Evolutionary conservation across 306 rosid genomes (phyloP).

Genomic region (Pyrus pyrifolia): DNA sequence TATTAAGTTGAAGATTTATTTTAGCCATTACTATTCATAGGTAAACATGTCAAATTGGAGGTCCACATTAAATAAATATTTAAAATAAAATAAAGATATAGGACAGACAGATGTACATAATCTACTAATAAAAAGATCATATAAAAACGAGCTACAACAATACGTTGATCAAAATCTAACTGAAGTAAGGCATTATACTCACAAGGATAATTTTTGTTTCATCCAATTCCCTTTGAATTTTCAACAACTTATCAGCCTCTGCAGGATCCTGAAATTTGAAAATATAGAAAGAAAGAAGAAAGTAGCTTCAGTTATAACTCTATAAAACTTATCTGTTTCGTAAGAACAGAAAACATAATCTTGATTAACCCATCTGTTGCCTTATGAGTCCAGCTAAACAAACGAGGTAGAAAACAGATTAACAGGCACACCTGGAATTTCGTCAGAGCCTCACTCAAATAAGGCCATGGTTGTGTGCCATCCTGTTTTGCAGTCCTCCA

Average conservation of each 20-base stretch:
- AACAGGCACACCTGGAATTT: slow-evolving; percentile 65
- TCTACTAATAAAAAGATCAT: neutral
- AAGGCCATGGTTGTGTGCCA: slow-evolving; percentile 70
- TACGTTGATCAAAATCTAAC: neutral
- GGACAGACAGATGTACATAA: slow-evolving; percentile 3
- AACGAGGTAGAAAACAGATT: neutral
- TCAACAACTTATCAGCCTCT: slow-evolving; percentile 94
- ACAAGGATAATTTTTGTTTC: slow-evolving; percentile 98
- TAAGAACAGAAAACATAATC: neutral
- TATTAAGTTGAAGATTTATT: neutral
- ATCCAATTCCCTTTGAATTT: slow-evolving; percentile 92
- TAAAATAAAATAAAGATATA: neutral
- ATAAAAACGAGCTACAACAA: neutral
- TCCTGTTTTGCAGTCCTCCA: slow-evolving; percentile 69
- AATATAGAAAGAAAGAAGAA: slow-evolving; percentile 3
- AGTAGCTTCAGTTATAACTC: neutral
- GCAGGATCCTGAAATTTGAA: slow-evolving; percentile 70
- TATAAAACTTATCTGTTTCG: neutral
- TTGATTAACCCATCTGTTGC: neutral
- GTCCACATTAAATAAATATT: neutral
- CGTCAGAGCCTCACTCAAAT: slow-evolving; percentile 64
- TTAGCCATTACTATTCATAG: neutral
- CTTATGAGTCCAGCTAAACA: slow-evolving; percentile 8
- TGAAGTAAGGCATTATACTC: slow-evolving; percentile 27
- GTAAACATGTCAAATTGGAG: neutral